Percentiles rank a stretch among this genome's conserved stretches.
Conservation (phyloP, 148 eudicot species). For the Vaccinium macrocarpon region DNA sequence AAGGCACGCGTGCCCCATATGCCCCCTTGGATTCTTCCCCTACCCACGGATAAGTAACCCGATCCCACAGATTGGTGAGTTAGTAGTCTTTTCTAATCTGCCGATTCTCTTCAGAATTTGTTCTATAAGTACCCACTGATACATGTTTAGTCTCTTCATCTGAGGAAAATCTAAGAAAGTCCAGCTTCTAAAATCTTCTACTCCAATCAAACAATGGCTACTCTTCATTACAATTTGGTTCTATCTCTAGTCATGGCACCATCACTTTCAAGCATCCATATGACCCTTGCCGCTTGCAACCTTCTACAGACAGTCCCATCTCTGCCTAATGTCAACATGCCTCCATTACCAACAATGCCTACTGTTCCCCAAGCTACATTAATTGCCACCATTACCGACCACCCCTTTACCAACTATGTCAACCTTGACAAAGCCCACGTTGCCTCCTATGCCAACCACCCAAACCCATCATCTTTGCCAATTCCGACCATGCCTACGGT, state of each 20-base stretch:
- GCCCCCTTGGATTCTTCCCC: too few species aligned
- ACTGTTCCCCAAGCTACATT: neutral
- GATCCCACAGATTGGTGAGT: too few species aligned
- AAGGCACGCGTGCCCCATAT: too few species aligned
- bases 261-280: constrained; percentile 8
- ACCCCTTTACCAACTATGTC: neutral
- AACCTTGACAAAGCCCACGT: neutral
- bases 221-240: neutral
- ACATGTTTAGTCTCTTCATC: neutral
- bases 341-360: neutral
- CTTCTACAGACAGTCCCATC: constrained; percentile 18
- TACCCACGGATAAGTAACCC: too few species aligned
- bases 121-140: neutral
- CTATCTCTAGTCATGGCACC: neutral
- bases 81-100: neutral
- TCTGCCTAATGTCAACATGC: constrained; percentile 7
- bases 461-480: constrained; percentile 11
- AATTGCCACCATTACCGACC: constrained; percentile 13
- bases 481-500: neutral
- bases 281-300: neutral
- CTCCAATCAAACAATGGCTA: neutral
- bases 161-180: too few species aligned
- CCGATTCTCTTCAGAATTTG: neutral
- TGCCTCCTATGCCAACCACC: constrained; percentile 4
- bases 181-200: too few species aligned